These are phyloP conservation scores for Tinospora cordifolia DNA, from an alignment of 164 flowering plant genomes.

Conservation along the genomic window DNA sequence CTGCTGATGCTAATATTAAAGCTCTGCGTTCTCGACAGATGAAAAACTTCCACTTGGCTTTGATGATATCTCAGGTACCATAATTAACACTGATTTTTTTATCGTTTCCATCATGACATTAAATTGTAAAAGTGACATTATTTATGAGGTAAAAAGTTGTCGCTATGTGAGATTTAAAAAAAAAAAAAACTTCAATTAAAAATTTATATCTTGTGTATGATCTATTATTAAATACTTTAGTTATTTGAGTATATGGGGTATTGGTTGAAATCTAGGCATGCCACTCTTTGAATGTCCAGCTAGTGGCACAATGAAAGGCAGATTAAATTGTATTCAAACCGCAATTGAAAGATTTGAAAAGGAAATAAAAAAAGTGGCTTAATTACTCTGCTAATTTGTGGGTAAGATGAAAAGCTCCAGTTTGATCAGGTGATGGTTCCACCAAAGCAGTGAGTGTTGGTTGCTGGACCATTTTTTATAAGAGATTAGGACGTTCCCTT, in stretches of 20 bases:
- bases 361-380: not conserved
- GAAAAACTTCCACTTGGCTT: slow-evolving; percentile 91
- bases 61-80: slow-evolving; percentile 87
- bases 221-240: not conserved
- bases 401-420: not conserved
- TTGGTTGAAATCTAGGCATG: no score
- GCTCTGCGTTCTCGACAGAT: slow-evolving; percentile 80
- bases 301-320: not conserved
- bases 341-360: not conserved
- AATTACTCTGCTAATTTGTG: not conserved
- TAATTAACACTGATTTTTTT: not conserved
- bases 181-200: not conserved
- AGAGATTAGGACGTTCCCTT: no score
- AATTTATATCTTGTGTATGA: not conserved
- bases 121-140: not conserved
- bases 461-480: no score
- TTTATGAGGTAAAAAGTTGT: not conserved
- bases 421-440: not conserved
- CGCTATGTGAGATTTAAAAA: not conserved
- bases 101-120: not conserved
- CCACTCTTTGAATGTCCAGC: no score
- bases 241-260: not conserved
- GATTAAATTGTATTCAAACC: not conserved
- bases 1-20: slow-evolving; percentile 48
- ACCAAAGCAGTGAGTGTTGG: not conserved